Conservation (phyloP, 148 eudicot genomes). For the Rhododendron simsii region DNA sequence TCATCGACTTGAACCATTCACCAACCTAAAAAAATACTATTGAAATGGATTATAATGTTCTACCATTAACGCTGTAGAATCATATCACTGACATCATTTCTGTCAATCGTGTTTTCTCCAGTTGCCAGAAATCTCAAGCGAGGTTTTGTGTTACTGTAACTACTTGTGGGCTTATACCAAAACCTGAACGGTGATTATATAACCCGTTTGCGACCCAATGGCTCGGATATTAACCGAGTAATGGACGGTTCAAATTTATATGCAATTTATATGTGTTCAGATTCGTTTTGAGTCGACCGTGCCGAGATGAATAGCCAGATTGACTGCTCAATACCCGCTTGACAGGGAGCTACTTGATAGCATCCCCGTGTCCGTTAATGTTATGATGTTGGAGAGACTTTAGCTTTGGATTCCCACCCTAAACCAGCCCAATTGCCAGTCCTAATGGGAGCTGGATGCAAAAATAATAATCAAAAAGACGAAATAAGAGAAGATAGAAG, state of each 20-base stretch:
- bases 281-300: no score
- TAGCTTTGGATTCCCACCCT: slow-evolving; percentile 3
- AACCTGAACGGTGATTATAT: neutral
- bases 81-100: neutral
- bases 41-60: neutral
- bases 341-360: no score
- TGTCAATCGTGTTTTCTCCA: neutral
- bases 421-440: neutral
- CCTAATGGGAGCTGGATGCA: slow-evolving; percentile 3
- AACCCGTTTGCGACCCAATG: neutral
- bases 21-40: neutral
- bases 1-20: neutral
- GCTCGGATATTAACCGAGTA: no score
- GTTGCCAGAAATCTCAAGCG: neutral
- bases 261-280: no score
- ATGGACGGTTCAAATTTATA: no score
- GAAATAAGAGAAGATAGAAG: slow-evolving; percentile 1
- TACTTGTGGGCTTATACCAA: neutral
- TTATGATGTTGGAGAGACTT: neutral
- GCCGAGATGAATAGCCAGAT: no score
- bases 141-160: neutral
- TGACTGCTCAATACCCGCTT: no score
- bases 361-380: neutral
- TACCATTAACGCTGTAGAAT: neutral
- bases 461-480: neutral